Evolutionary conservation across 2,329 filamentous ascomycete genomes (phyloP).

Genomic region (Trichocomaceae sp.): DNA sequence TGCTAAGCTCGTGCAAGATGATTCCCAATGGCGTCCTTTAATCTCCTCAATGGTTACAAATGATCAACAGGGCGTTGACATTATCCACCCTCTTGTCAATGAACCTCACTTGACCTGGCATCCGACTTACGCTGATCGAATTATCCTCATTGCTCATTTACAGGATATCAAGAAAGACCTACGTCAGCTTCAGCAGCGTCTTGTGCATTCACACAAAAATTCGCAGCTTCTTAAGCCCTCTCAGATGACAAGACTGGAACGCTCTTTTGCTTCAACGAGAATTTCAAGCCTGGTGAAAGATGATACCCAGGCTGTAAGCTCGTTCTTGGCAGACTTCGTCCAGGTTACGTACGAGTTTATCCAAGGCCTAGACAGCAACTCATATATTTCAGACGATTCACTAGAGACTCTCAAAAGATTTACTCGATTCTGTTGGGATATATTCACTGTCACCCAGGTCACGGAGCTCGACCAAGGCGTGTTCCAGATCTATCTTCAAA

Average conservation of each 20-base stretch:
- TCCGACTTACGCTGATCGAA: constrained; percentile 20
- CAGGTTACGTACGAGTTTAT: constrained; percentile 32
- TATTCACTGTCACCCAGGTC: constrained; percentile 39
- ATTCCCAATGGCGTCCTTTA: constrained; percentile 22
- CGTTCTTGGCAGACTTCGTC: constrained; percentile 33
- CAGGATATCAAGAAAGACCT: constrained; percentile 34
- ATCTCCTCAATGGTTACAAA: constrained; percentile 12
- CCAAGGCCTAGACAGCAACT: constrained; percentile 23
- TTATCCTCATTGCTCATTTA: constrained; percentile 26
- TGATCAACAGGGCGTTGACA: constrained; percentile 21
- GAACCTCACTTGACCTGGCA: constrained; percentile 26
- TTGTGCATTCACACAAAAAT: constrained; percentile 27
- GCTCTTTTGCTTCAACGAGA: constrained; percentile 36
- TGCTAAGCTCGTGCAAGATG: constrained; percentile 26
- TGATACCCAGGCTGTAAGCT: constrained; percentile 34
- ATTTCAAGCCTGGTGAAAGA: constrained; percentile 38
- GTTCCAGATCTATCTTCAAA: constrained; percentile 49
- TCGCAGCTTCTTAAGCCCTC: constrained; percentile 33
- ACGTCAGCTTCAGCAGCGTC: constrained; percentile 28
- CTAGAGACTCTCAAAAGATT: constrained; percentile 27
- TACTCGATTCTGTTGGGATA: constrained; percentile 44
- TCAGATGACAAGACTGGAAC: constrained; percentile 36
- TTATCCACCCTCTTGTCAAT: constrained; percentile 36
- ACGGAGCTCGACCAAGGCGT: constrained; percentile 46
- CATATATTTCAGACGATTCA: constrained; percentile 21